Conservation (phyloP, 441 rosid genomes). For the Syzygium malaccense region DNA sequence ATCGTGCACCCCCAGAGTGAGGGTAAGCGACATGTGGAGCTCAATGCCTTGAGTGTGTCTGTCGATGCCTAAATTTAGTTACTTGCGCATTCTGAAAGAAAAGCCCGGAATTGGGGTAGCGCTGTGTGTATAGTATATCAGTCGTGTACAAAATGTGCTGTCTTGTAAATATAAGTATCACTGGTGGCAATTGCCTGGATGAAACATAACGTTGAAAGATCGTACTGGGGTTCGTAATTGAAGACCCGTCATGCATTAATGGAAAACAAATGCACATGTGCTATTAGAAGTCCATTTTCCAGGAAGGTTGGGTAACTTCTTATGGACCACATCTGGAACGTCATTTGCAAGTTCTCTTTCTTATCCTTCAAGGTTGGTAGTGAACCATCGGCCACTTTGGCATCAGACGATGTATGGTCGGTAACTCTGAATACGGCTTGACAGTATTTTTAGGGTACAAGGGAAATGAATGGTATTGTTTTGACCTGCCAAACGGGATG, state of each 20-base stretch:
- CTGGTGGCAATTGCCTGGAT: not conserved
- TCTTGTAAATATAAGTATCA: not conserved
- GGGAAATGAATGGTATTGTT: not conserved
- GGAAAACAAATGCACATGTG: not conserved
- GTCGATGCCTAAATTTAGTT: slow-evolving; percentile 37
- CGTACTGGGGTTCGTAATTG: not conserved
- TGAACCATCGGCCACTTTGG: not conserved
- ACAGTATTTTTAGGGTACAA: not conserved
- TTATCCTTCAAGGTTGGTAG: not conserved
- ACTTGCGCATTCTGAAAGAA: not conserved
- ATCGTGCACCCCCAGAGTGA: slow-evolving; percentile 40
- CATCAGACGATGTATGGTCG: not conserved
- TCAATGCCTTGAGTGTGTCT: slow-evolving; percentile 56
- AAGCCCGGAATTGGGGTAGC: not conserved
- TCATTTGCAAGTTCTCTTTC: not conserved
- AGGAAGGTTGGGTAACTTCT: not conserved
- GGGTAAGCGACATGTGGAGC: slow-evolving; percentile 65
- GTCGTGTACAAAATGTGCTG: not conserved
- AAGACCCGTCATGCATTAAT: not conserved
- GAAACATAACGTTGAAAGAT: not conserved
- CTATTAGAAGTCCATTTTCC: not conserved
- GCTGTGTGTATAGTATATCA: not conserved
- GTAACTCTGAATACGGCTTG: not conserved
- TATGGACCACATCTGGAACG: not conserved
- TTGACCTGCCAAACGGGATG: not conserved